Percentiles rank a stretch among this genome's conserved stretches.
These are phyloP conservation scores for Solanum pinnatisectum DNA, from an alignment of 257 asterid species.

Conservation along the genomic window DNA sequence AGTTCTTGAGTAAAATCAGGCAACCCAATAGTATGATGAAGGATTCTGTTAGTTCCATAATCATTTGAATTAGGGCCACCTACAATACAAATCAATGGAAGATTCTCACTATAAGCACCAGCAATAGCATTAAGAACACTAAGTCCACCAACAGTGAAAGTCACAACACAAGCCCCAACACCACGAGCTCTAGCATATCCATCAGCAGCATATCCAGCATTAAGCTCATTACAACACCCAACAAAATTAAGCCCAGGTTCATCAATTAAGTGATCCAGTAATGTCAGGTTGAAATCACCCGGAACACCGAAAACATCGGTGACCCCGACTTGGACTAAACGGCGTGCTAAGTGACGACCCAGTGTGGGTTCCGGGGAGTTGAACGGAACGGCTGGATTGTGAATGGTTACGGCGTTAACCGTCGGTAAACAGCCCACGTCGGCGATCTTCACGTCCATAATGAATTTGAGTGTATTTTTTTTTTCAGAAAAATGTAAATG, in stretches of 20 bases:
- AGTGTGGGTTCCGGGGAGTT: slow-evolving; percentile 7
- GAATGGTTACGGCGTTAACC: neutral
- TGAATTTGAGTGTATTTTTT: neutral
- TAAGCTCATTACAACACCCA: slow-evolving; percentile 89
- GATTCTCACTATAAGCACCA: slow-evolving; percentile 15
- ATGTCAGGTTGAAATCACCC: slow-evolving; percentile 13
- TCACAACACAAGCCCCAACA: slow-evolving; percentile 13
- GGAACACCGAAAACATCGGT: slow-evolving; percentile 12
- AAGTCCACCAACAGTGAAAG: slow-evolving; percentile 21
- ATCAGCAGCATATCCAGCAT: slow-evolving; percentile 33
- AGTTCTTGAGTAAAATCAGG: slow-evolving; percentile 19
- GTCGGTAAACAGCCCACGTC: neutral
- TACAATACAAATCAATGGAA: slow-evolving; percentile 6
- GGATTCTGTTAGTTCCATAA: slow-evolving; percentile 8
- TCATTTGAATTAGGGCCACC: slow-evolving; percentile 13
- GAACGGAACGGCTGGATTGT: neutral
- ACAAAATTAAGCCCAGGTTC: slow-evolving; percentile 73
- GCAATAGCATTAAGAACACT: slow-evolving; percentile 17
- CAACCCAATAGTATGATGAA: slow-evolving; percentile 21
- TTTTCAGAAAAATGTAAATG: neutral
- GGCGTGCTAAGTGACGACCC: slow-evolving; percentile 17
- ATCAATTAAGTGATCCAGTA: slow-evolving; percentile 48
- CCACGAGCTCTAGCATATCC: slow-evolving; percentile 18
- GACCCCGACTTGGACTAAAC: slow-evolving; percentile 13
- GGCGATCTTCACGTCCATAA: neutral